Base-by-base conservation (phyloP, 208 protist species). In the Acanthamoeba triangularis region DNA sequence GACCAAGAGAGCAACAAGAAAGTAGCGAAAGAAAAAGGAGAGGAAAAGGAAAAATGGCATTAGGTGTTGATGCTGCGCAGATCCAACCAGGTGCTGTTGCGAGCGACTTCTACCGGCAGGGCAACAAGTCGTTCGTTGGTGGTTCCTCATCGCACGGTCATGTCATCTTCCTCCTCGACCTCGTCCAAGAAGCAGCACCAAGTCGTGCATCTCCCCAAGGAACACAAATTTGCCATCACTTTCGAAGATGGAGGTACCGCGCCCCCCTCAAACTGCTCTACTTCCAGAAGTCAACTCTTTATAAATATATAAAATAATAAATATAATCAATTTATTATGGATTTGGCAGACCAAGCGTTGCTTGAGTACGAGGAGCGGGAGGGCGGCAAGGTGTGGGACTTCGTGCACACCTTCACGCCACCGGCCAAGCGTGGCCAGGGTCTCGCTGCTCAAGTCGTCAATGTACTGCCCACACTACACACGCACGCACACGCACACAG, bases 331-430 rank as follows among this genome's bases (percentile, higher is more conserved):
- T 72, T 72, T 37, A 37, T 72, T 72, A n/a, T 18, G 72, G 1
- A 2, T 82, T 35, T 61, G 18, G n/a, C 54, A 92, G 85, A 92
- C 20, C 85, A 92, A 92, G 85, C 61, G 14, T 3, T 92, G 85
- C 33, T 92, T 20, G 85, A 92, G 85, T 92, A 92, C 20, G 54
- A 33, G 16, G 85, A 74, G 63, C 30, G 25, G n/a, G 63, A 92
- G n/a, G 85, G 63, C 13, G 85, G 85, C 33, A 87, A 87, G 78
- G 85, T 92, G 30, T 92, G 54, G 85, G 85, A 92, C 85, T 92
- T 76, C 23, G 54, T 76, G 35, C 85, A 92, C 63, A 92, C 85
- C 28, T 92, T 54, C 33, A 92, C 85, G 85, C 85, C 85, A 20
- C 54, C 85, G 1, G 33, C 59, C 16, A 92, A 92, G 59, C 54